Conservation (phyloP, 352 stramenopile genomes). For the Globisporangium spiculum region DNA sequence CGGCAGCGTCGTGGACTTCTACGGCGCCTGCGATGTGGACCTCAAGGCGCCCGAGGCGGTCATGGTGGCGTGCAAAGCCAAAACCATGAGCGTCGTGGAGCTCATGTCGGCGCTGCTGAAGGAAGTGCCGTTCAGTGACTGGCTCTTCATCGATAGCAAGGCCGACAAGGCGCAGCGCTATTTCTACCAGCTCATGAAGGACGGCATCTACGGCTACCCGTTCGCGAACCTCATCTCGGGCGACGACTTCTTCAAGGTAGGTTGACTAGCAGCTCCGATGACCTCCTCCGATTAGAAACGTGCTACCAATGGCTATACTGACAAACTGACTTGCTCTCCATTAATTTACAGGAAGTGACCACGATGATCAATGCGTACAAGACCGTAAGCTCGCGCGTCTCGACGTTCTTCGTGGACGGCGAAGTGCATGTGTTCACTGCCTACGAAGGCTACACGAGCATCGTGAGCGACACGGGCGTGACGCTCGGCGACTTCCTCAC, state of each 20-base stretch:
- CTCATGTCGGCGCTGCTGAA: constrained; percentile 43
- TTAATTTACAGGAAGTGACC: constrained; percentile 22
- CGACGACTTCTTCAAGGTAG: constrained; percentile 30
- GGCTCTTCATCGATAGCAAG: constrained; percentile 66
- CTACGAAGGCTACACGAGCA: constrained; percentile 24
- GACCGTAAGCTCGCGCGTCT: constrained; percentile 28
- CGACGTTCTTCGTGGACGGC: constrained; percentile 49
- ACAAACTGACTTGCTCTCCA: background rate
- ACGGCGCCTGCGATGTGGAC: constrained; percentile 28
- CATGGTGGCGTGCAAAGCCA: constrained; percentile 21
- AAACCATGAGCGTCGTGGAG: constrained; percentile 27
- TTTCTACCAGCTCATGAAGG: constrained; percentile 55
- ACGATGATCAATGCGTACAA: constrained; percentile 40
- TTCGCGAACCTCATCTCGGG: constrained; percentile 53
- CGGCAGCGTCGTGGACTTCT: constrained; percentile 35
- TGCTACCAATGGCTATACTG: too few species aligned
- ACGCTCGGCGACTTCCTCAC: constrained; percentile 15
- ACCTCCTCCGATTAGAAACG: constrained; percentile 8
- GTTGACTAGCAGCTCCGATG: constrained; percentile 9
- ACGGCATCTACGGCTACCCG: constrained; percentile 52
- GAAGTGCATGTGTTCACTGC: constrained; percentile 44
- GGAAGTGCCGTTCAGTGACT: constrained; percentile 33
- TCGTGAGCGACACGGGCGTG: constrained; percentile 27
- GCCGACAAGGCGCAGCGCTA: constrained; percentile 51
- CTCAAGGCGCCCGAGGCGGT: constrained; percentile 19